These are phyloP conservation scores for Flaveria floridana DNA, from an alignment of 140 eudicot species.

Conservation along the genomic window DNA sequence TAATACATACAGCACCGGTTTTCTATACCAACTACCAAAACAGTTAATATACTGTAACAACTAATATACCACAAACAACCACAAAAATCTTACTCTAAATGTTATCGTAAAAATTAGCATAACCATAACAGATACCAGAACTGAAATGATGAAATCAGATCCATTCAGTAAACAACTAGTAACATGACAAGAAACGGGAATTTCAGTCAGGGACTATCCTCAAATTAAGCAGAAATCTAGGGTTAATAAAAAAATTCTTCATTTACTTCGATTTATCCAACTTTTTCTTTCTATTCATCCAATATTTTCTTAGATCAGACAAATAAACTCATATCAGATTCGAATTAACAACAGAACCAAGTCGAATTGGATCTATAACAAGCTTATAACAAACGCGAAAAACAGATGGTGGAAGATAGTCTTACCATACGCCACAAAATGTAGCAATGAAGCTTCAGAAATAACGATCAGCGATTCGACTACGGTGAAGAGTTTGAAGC, in stretches of 20 bases:
- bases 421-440: constrained; percentile 34
- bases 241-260: constrained; percentile 20
- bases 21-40: neutral
- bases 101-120: neutral
- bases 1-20: neutral
- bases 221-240: constrained; percentile 16
- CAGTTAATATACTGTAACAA: neutral
- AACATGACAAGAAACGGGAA: neutral
- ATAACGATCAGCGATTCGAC: neutral
- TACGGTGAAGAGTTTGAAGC: neutral
- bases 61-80: neutral
- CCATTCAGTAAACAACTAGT: neutral
- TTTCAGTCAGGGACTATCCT: neutral
- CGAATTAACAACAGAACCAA: constrained; percentile 2
- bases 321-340: constrained; percentile 14
- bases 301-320: constrained; percentile 19
- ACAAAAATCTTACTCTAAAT: neutral
- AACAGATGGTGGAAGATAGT: neutral
- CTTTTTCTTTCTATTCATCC: neutral
- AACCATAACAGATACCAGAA: neutral
- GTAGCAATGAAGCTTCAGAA: constrained; percentile 22
- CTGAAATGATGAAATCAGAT: constrained; percentile 5
- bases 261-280: neutral
- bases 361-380: constrained; percentile 24
- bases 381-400: neutral